Conservation (phyloP, 805 yeast species). For the Schwanniomyces polymorphus region DNA sequence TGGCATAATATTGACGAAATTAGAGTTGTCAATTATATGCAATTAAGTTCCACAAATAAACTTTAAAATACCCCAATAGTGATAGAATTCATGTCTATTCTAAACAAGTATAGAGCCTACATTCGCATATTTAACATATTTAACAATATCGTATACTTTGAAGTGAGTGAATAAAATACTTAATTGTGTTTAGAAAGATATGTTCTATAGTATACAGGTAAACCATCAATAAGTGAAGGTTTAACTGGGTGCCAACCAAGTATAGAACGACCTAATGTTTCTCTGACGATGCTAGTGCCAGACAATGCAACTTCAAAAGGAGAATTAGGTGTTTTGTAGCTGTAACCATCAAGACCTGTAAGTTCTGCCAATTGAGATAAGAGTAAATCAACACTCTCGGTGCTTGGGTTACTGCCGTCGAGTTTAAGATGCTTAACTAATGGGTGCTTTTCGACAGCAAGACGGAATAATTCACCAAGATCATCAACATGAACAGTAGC, state of each 20-base stretch:
- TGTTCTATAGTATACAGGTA: conserved; percentile 2
- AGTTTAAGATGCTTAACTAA: conserved; percentile 5
- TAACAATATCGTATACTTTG: no score
- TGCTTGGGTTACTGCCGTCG: conserved; percentile 3
- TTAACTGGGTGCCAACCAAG: conserved; percentile 8
- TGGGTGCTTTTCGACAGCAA: conserved; percentile 4
- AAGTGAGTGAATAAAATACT: no score
- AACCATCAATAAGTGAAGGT: conserved; percentile 6
- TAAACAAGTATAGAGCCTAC: no score
- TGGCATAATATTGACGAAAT: no score
- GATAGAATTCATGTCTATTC: no score
- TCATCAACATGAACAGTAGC: conserved; percentile 2
- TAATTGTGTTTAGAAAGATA: no score
- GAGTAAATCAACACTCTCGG: conserved; percentile 7
- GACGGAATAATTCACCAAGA: conserved; percentile 1
- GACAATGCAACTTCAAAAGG: conserved; percentile 5
- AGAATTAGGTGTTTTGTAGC: conserved; percentile 2
- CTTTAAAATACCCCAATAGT: no score
- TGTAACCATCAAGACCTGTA: conserved; percentile 2
- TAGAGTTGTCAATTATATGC: no score
- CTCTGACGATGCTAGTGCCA: conserved; percentile 5
- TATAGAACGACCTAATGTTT: conserved; percentile 4
- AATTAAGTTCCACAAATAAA: no score
- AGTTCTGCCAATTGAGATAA: conserved; percentile 3
- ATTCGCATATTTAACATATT: no score